Conservation (phyloP, 768 basidiomycete species). For the Phlegmacium glaucopus region DNA sequence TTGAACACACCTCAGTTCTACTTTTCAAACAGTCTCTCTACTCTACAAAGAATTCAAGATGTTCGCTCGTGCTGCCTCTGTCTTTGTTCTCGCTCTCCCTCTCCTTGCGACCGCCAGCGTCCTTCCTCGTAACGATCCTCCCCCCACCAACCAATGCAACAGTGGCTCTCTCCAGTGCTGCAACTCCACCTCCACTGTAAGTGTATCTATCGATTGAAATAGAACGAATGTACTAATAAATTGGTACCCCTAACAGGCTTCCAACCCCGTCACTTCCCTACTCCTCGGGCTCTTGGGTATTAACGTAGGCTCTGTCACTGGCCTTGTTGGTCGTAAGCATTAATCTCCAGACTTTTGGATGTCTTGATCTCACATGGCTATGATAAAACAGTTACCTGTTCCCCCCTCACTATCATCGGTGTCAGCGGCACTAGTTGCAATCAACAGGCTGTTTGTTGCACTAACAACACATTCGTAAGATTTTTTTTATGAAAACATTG, state of each 20-base stretch:
- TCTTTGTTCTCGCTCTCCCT: slow-evolving; percentile 19
- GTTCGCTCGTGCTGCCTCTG: slow-evolving; percentile 15
- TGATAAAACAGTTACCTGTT: slow-evolving; percentile 22
- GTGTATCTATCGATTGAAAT: not conserved
- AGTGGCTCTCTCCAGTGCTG: slow-evolving; percentile 28
- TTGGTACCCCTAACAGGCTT: slow-evolving; percentile 10
- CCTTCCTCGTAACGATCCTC: slow-evolving; percentile 13
- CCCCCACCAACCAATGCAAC: slow-evolving; percentile 23
- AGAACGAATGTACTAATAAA: not conserved
- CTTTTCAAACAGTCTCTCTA: not conserved
- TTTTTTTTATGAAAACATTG: not conserved
- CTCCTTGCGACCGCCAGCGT: slow-evolving; percentile 19
- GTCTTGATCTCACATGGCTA: slow-evolving; percentile 1
- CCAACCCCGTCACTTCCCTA: slow-evolving; percentile 3
- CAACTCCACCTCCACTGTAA: slow-evolving; percentile 15
- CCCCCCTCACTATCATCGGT: slow-evolving; percentile 27
- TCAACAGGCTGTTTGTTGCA: slow-evolving; percentile 30
- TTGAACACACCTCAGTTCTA: slow-evolving; percentile 17
- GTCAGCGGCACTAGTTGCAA: slow-evolving; percentile 18
- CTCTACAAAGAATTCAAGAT: slow-evolving; percentile 13
- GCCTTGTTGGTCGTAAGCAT: slow-evolving; percentile 14
- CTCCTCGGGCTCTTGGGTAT: slow-evolving; percentile 27
- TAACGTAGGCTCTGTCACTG: slow-evolving; percentile 13
- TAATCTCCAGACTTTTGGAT: not conserved
- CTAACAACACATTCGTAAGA: slow-evolving; percentile 24